Evolutionary conservation across 2,329 filamentous ascomycete species (phyloP).

Genomic region (Parastagonospora nodorum): DNA sequence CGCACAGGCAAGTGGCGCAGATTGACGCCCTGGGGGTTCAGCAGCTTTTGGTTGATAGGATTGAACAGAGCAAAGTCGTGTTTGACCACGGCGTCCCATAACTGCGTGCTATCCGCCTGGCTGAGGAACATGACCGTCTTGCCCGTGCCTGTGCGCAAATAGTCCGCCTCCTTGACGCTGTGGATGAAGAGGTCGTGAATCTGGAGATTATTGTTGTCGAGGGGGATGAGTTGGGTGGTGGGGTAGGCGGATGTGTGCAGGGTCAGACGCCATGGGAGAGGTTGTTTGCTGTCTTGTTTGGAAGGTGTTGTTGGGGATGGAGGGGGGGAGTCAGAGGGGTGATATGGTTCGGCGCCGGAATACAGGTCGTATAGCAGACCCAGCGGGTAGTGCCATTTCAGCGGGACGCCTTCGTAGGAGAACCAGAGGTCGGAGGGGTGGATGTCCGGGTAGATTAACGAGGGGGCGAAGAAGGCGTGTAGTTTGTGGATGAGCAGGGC

Average conservation of each 20-base stretch:
- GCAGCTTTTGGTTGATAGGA: constrained; percentile 74
- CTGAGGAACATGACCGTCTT: constrained; percentile 89
- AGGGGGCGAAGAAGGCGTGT: constrained; percentile 64
- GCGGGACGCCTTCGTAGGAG: constrained; percentile 68
- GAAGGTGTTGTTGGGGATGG: constrained; percentile 17
- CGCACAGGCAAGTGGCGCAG: constrained; percentile 86
- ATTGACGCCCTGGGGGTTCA: constrained; percentile 69
- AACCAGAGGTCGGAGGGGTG: constrained; percentile 64
- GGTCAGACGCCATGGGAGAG: constrained; percentile 66
- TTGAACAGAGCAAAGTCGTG: constrained; percentile 76
- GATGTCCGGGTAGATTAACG: constrained; percentile 62
- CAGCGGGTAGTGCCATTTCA: constrained; percentile 75
- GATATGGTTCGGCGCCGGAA: constrained; percentile 59
- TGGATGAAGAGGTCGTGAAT: constrained; percentile 71
- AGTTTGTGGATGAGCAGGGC: constrained; percentile 67
- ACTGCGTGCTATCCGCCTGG: constrained; percentile 78
- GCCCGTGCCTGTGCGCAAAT: constrained; percentile 83
- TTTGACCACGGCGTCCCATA: constrained; percentile 81
- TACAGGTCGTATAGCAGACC: constrained; percentile 74
- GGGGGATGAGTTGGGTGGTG: constrained; percentile 61
- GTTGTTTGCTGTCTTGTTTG: constrained; percentile 18
- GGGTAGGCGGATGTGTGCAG: constrained; percentile 66
- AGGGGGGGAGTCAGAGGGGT: constrained; percentile 18
- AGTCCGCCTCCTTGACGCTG: constrained; percentile 81
- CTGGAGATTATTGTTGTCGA: constrained; percentile 60